These are phyloP conservation scores for Phialophora macrospora DNA, from an alignment of 2,329 filamentous ascomycete genomes.

Conservation along the genomic window DNA sequence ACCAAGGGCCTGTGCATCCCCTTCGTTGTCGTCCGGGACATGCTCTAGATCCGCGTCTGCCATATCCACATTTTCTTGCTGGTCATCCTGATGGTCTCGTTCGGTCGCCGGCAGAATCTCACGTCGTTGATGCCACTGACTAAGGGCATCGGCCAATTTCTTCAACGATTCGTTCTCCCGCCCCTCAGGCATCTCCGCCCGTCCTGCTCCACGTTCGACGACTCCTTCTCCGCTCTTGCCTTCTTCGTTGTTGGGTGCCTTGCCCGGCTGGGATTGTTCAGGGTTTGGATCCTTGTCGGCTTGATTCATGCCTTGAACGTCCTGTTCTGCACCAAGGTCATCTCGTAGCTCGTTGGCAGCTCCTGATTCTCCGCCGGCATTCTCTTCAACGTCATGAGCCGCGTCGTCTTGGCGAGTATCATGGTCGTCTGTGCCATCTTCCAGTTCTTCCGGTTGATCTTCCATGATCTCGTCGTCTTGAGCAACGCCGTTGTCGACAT, in stretches of 20 bases:
- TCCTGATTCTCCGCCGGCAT: constrained; percentile 51
- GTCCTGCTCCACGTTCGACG: constrained; percentile 35
- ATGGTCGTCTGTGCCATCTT: constrained; percentile 45
- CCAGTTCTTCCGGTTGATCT: constrained; percentile 46
- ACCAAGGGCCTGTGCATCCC: constrained; percentile 91
- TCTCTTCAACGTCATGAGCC: constrained; percentile 53
- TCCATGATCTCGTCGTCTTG: constrained; percentile 44
- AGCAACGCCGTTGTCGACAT: constrained; percentile 45
- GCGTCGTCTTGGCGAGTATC: constrained; percentile 44
- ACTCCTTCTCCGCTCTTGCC: constrained; percentile 35
- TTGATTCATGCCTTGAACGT: constrained; percentile 34
- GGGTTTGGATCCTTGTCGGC: constrained; percentile 34
- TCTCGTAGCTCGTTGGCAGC: constrained; percentile 50
- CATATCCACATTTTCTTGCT: constrained; percentile 70
- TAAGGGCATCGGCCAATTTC: constrained; percentile 89
- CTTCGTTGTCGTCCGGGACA: constrained; percentile 77
- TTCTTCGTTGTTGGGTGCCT: constrained; percentile 34
- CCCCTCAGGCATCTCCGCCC: constrained; percentile 34
- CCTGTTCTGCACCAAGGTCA: constrained; percentile 44
- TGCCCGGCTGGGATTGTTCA: constrained; percentile 33
- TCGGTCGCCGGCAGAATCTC: constrained; percentile 72
- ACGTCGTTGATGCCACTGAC: constrained; percentile 88
- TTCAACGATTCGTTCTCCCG: constrained; percentile 75
- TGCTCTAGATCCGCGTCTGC: constrained; percentile 89
- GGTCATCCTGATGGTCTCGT: constrained; percentile 58